phyloP scores from a whole-genome alignment of 768 basidiomycete species.

The Boletus patriciae region DNA sequence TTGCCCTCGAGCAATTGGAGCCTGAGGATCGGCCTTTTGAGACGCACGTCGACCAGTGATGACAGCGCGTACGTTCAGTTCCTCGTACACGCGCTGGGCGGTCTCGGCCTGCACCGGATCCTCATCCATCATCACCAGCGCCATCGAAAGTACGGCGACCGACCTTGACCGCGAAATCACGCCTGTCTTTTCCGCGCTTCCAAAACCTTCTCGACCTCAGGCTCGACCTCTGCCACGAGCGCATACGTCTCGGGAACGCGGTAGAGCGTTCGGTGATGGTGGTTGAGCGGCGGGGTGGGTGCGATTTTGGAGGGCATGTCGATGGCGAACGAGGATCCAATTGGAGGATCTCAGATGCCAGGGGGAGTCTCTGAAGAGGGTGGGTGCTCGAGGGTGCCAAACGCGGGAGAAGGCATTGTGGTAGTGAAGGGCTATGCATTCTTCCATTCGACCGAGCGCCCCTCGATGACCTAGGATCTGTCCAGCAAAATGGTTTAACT shows the following conservation, averaged over 20 bases:
- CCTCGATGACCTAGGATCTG: too few relatives aligned
- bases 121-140: too few relatives aligned
- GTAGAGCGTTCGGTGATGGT: constrained; percentile 95
- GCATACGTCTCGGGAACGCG: constrained; percentile 94
- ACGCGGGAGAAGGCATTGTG: too few relatives aligned
- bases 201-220: too few relatives aligned
- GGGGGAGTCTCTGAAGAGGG: constrained; percentile 51
- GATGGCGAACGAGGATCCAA: constrained; percentile 85
- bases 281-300: constrained; percentile 46
- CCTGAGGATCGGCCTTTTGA: constrained; percentile 92
- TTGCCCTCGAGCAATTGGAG: too few relatives aligned
- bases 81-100: constrained; percentile 81
- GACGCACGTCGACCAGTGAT: constrained; percentile 95
- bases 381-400: constrained; percentile 45
- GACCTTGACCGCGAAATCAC: too few relatives aligned
- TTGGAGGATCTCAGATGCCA: constrained; percentile 78
- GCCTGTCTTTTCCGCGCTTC: too few relatives aligned
- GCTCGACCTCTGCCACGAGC: constrained; percentile 81
- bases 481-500: constrained; percentile 72
- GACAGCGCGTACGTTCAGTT: constrained; percentile 75
- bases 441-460: too few relatives aligned
- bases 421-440: too few relatives aligned
- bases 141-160: too few relatives aligned
- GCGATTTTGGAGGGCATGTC: constrained; percentile 93
- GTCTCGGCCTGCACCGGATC: constrained; percentile 38